Evolutionary conservation across 306 rosid genomes (phyloP), one percentile per base, ranked within the genome.

Genomic region (Oxytropis ochrocephala): DNA sequence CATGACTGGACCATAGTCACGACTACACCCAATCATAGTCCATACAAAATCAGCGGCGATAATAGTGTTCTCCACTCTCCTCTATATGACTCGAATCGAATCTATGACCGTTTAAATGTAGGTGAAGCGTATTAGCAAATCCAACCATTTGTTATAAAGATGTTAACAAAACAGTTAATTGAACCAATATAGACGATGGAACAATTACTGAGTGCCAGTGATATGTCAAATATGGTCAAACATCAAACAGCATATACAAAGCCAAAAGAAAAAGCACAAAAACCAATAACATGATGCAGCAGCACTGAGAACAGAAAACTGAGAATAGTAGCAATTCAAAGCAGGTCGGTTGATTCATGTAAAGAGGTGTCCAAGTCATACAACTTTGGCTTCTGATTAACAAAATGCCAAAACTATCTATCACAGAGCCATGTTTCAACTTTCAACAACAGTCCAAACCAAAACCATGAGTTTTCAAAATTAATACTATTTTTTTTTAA

Each of bases 391-490:
- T 68, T 81, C 75, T 62, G 57, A 71, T n/a, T 69, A 53, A 73
- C 82, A 80, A 73, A 83, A 70, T 78, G 81, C 79, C 74, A 74
- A 74, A 72, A 52, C 43, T 69, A 10, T 11, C 74, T 70, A 53
- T 7, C 10, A 11, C 78, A 77, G 58, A 29, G 12, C 75, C 33
- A 53, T 60, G 29, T 35, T 8, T 36, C 74, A 50, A 41, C 9
- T 35, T 8, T 36, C 74, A 50, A 41, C 9, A 64, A 53, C 75
- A 63, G 64, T 81, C 88, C 87, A 75, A 79, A 79, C 88, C 87
- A 75, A 79, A 79, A 69, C 65, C 81, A 51, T 29, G 47, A 24
- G 65, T 73, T 74, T 60, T 30, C 21, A 27, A 27, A 43, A 11
- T 46, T 17, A 51, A 2, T 0, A 35, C 2, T 65, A 68, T 55